Base-by-base conservation (phyloP, 495 filamentous ascomycete species). In the Penicillium salamii region DNA sequence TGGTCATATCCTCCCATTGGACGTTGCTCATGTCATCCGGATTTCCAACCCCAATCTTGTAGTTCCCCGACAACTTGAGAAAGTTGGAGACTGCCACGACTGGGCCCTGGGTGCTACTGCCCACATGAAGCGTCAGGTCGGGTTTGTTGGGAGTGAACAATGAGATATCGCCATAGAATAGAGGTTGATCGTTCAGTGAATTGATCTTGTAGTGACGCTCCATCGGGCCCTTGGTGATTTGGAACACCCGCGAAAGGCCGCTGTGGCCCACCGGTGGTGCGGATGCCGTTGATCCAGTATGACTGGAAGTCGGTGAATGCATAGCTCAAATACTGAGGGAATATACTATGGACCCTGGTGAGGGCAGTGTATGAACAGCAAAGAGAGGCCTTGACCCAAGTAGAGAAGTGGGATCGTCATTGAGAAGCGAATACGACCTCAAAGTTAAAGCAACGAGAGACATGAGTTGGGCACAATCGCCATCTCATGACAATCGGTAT, bases 1-100 rank as follows among this genome's bases (percentile, higher is more conserved):
- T 52, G 23, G 45, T 52, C 50, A 65, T 60, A 15, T 60, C 59
- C 48, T 65, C 62, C 62, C 62, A 63, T 24, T 51, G 42, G 1
- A 54, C 38, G 18, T 28, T 45, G 31, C 21, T 51, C 29, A 50
- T 11, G 28, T 57, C 42, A 11, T 58, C 42, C 1, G 56, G 49
- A 11, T 63, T 49, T 4, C 57, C 62, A 0, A 65, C 48, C 13
- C 52, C 53, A 19, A 63, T 23, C 19, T 57, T 63, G 41, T 42
- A 55, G 17, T 53, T 19, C 15, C 48, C 24, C 5, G 56, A 60
- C 3, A 63, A 19, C 17, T 53, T 54, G 28, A 46, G 12, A 40
- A 61, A 57, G n/a, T 63, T 60, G 39, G 50, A 55, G 1, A 50
- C 53, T 8, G 62, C 59, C 24, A 59, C 59, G 31, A 50, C 44